phyloP scores from a whole-genome alignment of 2,329 filamentous ascomycete species.

The Ophiosphaerella korrae region DNA sequence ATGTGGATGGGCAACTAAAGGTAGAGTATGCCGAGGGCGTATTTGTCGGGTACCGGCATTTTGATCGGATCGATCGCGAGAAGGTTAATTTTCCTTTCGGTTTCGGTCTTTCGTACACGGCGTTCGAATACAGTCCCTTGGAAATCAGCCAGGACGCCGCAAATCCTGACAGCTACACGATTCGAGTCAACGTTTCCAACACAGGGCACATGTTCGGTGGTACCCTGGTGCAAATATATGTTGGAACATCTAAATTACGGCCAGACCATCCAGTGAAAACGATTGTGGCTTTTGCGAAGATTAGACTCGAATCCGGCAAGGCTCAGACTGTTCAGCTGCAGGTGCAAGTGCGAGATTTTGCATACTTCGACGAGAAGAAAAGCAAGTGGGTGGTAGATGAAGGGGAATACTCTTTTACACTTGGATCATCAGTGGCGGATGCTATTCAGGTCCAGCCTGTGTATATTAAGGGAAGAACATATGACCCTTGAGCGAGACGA shows the following conservation, averaged over 20 bases:
- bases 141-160: not conserved
- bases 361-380: not conserved
- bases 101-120: constrained; percentile 78
- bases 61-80: constrained; percentile 68
- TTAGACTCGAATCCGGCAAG: not conserved
- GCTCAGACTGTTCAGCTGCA: not conserved
- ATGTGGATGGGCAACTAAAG: constrained; percentile 62
- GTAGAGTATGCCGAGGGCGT: constrained; percentile 73
- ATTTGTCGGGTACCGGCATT: constrained; percentile 84
- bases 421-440: not conserved
- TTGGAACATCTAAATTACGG: not conserved
- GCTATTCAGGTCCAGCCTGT: not conserved
- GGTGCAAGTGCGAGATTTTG: not conserved
- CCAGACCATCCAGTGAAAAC: not conserved
- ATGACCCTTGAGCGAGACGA: too few species aligned
- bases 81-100: constrained; percentile 81
- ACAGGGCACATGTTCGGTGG: not conserved
- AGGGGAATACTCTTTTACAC: not conserved
- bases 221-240: not conserved
- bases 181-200: not conserved
- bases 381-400: not conserved
- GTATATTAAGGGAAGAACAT: too few species aligned
- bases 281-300: not conserved
- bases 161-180: not conserved
- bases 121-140: constrained; percentile 59